A percentile compares a stretch with the other conserved stretches of the same genome.
Conservation (phyloP, 2,329 filamentous ascomycete species). For the Paracamarosporium sp. region DNA sequence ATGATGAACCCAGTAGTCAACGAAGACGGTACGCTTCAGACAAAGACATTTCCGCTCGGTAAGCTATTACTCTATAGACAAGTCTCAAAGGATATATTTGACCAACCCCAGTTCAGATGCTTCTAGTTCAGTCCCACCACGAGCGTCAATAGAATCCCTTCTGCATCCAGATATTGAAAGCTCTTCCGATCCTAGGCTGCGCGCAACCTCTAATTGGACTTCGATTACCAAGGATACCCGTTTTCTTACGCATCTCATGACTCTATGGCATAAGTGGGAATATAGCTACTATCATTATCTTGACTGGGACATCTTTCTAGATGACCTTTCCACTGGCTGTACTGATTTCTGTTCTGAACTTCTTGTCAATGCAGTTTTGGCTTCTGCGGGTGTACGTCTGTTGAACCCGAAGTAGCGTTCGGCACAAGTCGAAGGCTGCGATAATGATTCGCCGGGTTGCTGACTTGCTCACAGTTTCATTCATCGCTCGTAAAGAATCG, state of each 20-base stretch:
- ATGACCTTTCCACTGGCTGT: slow-evolving; percentile 30
- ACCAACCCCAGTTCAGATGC: slow-evolving; percentile 40
- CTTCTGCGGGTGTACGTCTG: slow-evolving; percentile 36
- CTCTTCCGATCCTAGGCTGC: slow-evolving; percentile 26
- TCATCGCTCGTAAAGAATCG: slow-evolving; percentile 33
- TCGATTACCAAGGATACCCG: slow-evolving; percentile 23
- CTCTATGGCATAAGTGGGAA: slow-evolving; percentile 34
- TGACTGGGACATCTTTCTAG: slow-evolving; percentile 38
- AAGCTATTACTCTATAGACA: slow-evolving; percentile 13
- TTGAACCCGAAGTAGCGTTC: too few relatives aligned
- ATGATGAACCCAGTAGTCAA: slow-evolving; percentile 30
- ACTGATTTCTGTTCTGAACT: slow-evolving; percentile 38
- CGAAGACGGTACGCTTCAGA: slow-evolving; percentile 33
- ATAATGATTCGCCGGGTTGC: not conserved
- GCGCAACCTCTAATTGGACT: slow-evolving; percentile 30
- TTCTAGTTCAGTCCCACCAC: slow-evolving; percentile 19
- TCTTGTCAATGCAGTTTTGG: slow-evolving; percentile 38
- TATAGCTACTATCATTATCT: slow-evolving; percentile 37
- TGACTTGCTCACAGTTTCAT: slow-evolving; percentile 27
- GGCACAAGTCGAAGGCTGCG: too few relatives aligned
- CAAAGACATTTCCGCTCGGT: slow-evolving; percentile 35
- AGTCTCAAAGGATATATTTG: slow-evolving; percentile 24
- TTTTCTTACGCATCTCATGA: slow-evolving; percentile 30
- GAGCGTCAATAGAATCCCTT: slow-evolving; percentile 31
- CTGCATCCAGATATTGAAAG: slow-evolving; percentile 13